Base-by-base conservation (phyloP, 257 asterid genomes). In the Solanum arcanum region DNA sequence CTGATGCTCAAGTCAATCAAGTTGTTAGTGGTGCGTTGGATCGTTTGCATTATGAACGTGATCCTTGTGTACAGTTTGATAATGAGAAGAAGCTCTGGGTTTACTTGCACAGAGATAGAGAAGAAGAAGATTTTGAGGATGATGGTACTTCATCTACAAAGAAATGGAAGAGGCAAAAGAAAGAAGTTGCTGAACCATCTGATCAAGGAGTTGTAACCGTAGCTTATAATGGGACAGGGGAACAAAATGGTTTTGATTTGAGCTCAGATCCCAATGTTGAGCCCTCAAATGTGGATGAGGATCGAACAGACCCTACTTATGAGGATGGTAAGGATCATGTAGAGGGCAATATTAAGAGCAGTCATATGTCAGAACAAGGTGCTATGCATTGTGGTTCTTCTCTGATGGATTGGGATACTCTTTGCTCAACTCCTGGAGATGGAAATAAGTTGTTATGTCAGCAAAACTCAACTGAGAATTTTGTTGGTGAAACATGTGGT, bases 61-160 rank as follows among this genome's bases (percentile, higher is more conserved):
- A 97, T 88, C 99, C 99, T 35, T 97, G 99, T 88, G 99, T 97
- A 77, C 99, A 94, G 86, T 97, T 94, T 87, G 99, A 97, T 73
- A 98, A 97, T 18, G 99, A 97, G 92, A 95, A 99, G 87, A 97
- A 97, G 90, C 87, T 97, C 86, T 97, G 99, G 99, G 98, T 93
- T 76, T 97, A 97, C 87, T 89, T 97, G 42, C 99, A 97, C 66
- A 88, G 99, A 86, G 99, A 94, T 9, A 94, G 99, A 86, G 99
- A 96, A 78, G 99, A 97, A 90, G 99, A 97, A 90, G 99, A 97
- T 92, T 97, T 97, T 83, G 99, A 97, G 92, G 99, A 97, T 90
- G 99, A 97, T 44, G 99, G 99, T 84, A 97, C 99, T 42, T 97
- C 99, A 21, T 96, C 99, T 56, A 97, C 99, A 1, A 97, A 97